Conservation (phyloP, 1,284 basidiomycete genomes). For the Leccinum pallidistipes region DNA sequence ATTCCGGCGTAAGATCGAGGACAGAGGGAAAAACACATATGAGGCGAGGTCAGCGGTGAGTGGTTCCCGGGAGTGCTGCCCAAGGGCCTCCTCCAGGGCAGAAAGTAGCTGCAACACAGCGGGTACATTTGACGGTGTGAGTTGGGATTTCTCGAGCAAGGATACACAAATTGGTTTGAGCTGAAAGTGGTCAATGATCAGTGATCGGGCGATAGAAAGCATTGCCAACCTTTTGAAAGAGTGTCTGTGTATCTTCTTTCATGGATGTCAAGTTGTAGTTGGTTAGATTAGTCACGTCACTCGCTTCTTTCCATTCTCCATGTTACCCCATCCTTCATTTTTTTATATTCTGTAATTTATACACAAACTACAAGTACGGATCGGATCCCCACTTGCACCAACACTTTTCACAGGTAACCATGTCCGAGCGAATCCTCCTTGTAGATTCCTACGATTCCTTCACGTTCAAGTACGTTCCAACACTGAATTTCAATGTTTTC, state of each 20-base stretch:
- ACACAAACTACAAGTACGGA: not conserved
- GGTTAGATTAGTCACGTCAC: not conserved
- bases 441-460: conserved; percentile 88
- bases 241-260: not conserved
- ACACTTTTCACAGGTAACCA: not conserved
- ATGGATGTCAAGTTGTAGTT: conserved; percentile 6
- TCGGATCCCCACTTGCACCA: not conserved
- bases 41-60: conserved; percentile 70
- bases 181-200: conserved; percentile 40
- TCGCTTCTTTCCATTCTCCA: not conserved
- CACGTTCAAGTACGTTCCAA: conserved; percentile 70
- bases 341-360: not conserved
- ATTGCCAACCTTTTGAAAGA: conserved; percentile 38
- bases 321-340: not conserved
- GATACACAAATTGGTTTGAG: conserved; percentile 78
- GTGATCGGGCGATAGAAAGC: not conserved
- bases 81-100: conserved; percentile 50
- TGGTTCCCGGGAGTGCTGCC: conserved; percentile 39
- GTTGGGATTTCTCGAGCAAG: conserved; percentile 64
- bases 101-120: conserved; percentile 48
- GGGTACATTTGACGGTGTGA: conserved; percentile 55
- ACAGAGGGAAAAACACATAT: conserved; percentile 86
- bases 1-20: conserved; percentile 78
- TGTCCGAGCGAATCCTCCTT: conserved; percentile 51
- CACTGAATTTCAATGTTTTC: not conserved